Evolutionary conservation across 1,139 yeast genomes (phyloP).

Genomic region (Oligophagozyma castellii): DNA sequence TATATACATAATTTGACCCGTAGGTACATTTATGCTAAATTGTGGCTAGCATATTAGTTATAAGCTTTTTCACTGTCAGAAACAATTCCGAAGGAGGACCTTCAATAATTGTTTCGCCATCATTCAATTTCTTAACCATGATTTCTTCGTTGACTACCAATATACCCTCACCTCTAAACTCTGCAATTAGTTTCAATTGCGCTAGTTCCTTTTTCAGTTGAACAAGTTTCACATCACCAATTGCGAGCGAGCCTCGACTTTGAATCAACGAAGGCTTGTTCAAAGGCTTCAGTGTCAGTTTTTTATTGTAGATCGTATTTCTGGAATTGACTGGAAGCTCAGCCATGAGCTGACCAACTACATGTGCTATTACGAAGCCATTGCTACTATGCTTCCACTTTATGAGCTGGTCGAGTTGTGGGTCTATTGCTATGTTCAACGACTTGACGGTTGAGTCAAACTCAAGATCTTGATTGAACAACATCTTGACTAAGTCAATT

Average conservation of each 20-base stretch:
- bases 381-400: constrained; percentile 81
- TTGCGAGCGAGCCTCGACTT: constrained; percentile 36
- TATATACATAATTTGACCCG: no score
- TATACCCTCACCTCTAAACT: constrained; percentile 87
- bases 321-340: constrained; percentile 16
- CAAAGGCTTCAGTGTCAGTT: constrained; percentile 18
- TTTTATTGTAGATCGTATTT: constrained; percentile 9
- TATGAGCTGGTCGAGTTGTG: constrained; percentile 44
- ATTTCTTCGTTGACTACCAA: constrained; percentile 71
- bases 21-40: constrained; percentile 5
- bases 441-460: constrained; percentile 54
- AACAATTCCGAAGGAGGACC: constrained; percentile 69
- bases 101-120: constrained; percentile 74
- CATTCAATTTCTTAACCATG: constrained; percentile 62
- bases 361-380: constrained; percentile 71
- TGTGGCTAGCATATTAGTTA: constrained; percentile 69
- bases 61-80: constrained; percentile 63
- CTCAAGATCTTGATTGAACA: constrained; percentile 31
- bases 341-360: constrained; percentile 53
- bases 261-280: constrained; percentile 13
- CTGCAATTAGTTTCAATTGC: constrained; percentile 55
- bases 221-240: constrained; percentile 80
- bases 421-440: constrained; percentile 61
- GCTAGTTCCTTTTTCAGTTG: constrained; percentile 58
- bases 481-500: constrained; percentile 26